A percentile compares a stretch with the other conserved stretches of the same genome.
Evolutionary conservation across 306 rosid genomes (phyloP).

Genomic region (Trifolium pratense): DNA sequence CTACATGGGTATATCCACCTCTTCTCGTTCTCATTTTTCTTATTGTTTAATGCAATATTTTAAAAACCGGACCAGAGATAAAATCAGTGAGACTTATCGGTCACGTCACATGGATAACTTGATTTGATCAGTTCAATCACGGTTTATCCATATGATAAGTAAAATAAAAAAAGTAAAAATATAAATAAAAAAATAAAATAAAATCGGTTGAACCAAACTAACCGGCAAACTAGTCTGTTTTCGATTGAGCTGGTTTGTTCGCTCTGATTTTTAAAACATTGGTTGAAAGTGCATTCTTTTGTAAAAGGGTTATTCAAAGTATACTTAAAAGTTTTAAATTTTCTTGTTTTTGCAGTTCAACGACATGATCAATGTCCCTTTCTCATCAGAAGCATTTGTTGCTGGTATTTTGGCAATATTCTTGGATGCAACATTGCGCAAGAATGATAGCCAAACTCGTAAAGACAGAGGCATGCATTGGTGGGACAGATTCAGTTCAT

Average conservation of each 20-base stretch:
- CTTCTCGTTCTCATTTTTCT: conserved; percentile 7
- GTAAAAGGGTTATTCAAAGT: not conserved
- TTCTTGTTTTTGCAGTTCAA: conserved; percentile 65
- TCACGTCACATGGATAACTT: not conserved
- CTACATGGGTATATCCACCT: conserved; percentile 74
- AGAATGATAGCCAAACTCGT: conserved; percentile 61
- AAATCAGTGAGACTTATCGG: not conserved
- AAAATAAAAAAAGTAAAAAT: no score
- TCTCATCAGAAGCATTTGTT: conserved; percentile 82
- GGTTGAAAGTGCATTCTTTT: not conserved
- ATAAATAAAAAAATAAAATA: no score
- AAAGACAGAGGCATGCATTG: conserved; percentile 88
- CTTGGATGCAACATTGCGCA: conserved; percentile 64
- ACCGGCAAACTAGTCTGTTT: not conserved
- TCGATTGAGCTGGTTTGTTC: no score
- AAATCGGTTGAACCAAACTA: not conserved
- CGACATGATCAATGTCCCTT: conserved; percentile 88
- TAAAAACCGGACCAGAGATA: not conserved
- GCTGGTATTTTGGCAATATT: conserved; percentile 72
- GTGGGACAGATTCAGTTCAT: conserved; percentile 86
- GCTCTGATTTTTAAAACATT: no score
- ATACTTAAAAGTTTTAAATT: not conserved
- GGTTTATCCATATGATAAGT: not conserved
- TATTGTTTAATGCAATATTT: not conserved
- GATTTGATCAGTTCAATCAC: not conserved